Conservation (phyloP, 31 red algal species). For the Endocladia muricata region DNA sequence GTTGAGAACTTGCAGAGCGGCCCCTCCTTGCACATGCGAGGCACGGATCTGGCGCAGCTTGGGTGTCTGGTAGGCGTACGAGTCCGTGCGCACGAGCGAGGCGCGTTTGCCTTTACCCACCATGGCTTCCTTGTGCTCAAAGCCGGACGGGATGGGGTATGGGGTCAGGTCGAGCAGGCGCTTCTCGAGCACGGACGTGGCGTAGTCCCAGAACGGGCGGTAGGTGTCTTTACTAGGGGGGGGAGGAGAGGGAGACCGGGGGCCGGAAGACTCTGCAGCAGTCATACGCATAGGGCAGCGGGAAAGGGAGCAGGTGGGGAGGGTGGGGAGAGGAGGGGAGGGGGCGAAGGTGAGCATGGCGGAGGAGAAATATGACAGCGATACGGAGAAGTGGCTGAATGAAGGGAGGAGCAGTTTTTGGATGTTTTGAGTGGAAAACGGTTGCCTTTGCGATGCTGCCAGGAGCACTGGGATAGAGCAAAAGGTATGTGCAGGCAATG, state of each 20-base stretch:
- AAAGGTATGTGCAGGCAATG: too few species aligned
- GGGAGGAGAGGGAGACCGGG: conserved; percentile 10
- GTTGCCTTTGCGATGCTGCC: too few species aligned
- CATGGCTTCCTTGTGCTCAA: conserved; percentile 78
- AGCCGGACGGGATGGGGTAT: conserved; percentile 90
- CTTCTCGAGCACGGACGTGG: conserved; percentile 57
- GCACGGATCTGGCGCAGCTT: conserved; percentile 90
- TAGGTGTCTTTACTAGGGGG: conserved; percentile 73
- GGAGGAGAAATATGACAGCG: too few species aligned
- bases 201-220: conserved; percentile 84
- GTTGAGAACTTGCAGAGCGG: conserved; percentile 87
- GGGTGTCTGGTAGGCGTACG: conserved; percentile 82
- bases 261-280: conserved; percentile 4
- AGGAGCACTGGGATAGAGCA: too few species aligned
- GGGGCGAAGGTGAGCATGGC: conserved; percentile 8
- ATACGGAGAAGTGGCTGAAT: too few species aligned
- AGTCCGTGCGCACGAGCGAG: conserved; percentile 58
- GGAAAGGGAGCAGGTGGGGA: background rate
- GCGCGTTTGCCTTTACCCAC: conserved; percentile 84
- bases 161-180: conserved; percentile 55
- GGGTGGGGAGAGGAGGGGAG: background rate
- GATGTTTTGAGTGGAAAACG: too few species aligned
- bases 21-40: conserved; percentile 88
- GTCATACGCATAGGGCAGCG: conserved; percentile 12
- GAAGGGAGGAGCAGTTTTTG: too few species aligned